Percentiles rank a stretch among this genome's conserved stretches.
phyloP scores from a whole-genome alignment of 495 filamentous ascomycete species.

The Penicillium subrubescens region DNA sequence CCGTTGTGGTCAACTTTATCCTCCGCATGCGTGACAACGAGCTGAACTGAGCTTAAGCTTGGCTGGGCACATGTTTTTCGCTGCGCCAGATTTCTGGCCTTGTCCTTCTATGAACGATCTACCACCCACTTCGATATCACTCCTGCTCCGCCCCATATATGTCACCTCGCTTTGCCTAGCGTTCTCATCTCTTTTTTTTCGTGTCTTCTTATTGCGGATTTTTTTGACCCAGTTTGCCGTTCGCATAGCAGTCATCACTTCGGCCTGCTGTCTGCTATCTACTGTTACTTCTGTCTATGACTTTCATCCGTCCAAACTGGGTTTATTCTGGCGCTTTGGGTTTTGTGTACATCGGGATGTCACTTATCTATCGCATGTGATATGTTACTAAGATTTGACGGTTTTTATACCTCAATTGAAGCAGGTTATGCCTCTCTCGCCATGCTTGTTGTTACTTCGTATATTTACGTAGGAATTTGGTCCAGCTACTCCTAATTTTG shows the following conservation, averaged over 20 bases:
- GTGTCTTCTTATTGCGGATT: neutral
- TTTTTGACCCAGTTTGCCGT: neutral
- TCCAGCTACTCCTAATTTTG: neutral
- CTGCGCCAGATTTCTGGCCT: neutral
- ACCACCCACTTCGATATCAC: neutral
- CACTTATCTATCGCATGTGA: neutral
- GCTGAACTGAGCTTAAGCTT: constrained; percentile 12
- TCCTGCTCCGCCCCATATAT: neutral
- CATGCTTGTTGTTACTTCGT: too few species aligned
- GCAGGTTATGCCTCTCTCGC: neutral
- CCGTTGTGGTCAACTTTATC: constrained; percentile 92
- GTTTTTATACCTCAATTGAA: neutral
- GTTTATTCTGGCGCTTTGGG: neutral
- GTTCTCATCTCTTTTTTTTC: constrained; percentile 5
- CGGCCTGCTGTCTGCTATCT: neutral
- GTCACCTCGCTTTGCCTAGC: neutral
- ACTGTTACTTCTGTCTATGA: neutral
- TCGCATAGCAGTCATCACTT: neutral
- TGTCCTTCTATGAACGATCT: neutral
- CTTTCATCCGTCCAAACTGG: neutral
- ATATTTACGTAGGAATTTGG: too few species aligned
- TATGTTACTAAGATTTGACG: neutral
- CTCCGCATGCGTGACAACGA: constrained; percentile 67
- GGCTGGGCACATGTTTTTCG: neutral
- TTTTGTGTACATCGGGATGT: neutral